Base-by-base conservation (phyloP, 345 rosid species). In the Aegle marmelos region DNA sequence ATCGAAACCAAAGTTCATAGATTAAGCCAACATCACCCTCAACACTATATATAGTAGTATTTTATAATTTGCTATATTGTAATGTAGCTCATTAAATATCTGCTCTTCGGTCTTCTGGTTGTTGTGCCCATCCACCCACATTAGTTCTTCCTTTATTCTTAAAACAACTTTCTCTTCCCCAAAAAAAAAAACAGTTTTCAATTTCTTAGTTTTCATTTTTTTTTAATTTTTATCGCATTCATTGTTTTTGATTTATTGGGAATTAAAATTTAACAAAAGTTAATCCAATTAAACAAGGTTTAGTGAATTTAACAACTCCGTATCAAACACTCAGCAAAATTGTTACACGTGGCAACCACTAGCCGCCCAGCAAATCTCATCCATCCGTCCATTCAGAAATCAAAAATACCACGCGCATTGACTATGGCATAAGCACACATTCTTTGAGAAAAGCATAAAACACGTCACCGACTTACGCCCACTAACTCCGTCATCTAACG, bases 401-500 rank as follows among this genome's bases (percentile, higher is more conserved):
- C 50, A 45, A 11, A 45, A 11, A 45, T 45, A 3, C 50, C 4
- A 45, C 50, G 50, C 3, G 17, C 50, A 45, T 45, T 3, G 50
- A 45, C 50, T 41, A 41, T 41, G 50, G 50, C 50, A 0, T 10
- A 2, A 0, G 14, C 48, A 41, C 48, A 10, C 14, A 0, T 41
- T 10, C 48, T 41, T 11, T 17, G 1, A 10, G 3, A 45, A 13
- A 17, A 13, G 45, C 10, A 1, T 48, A 30, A 56, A 14, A 4
- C 24, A 2, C 63, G 21, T 5, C 30, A n/a, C 63, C 31, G 13
- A 3, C 14, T 21, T 57, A 0, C 11, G 27, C 10, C 54, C 22
- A 8, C 53, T 72, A 33, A 73, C 54, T 53, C 34, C 67, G 75
- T 73, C 54, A 7, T 2, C 7, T 36, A 58, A 72, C 76, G 76